Percentiles rank a stretch among this genome's conserved stretches.
These are phyloP conservation scores for Penicillium coprophilum DNA, from an alignment of 495 filamentous ascomycete genomes.

Conservation along the genomic window DNA sequence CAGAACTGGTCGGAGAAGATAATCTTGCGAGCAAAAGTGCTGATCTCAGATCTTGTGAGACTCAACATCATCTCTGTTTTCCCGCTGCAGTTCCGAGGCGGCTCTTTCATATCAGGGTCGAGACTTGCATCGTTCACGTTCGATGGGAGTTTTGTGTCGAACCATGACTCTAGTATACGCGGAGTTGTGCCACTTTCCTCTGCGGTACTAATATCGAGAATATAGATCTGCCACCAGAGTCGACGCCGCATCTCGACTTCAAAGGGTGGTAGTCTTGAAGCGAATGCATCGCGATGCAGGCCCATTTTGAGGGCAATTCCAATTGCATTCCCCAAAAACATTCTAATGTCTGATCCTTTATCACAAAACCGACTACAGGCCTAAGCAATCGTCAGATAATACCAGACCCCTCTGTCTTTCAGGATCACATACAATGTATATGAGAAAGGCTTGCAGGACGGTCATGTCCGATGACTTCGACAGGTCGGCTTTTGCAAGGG, in stretches of 20 bases:
- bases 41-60: conserved; percentile 59
- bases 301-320: conserved; percentile 64
- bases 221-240: conserved; percentile 50
- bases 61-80: conserved; percentile 77
- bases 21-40: conserved; percentile 34
- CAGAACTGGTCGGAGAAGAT: conserved; percentile 28
- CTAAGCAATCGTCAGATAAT: conserved; percentile 13
- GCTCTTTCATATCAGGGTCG: conserved; percentile 53
- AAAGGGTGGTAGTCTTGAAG: background rate
- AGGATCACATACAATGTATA: conserved; percentile 54
- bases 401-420: background rate
- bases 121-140: conserved; percentile 74
- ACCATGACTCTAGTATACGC: conserved; percentile 58
- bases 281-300: background rate
- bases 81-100: conserved; percentile 50
- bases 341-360: conserved; percentile 53
- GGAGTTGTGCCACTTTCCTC: conserved; percentile 74
- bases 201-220: conserved; percentile 65
- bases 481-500: conserved; percentile 61
- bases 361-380: conserved; percentile 53
- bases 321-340: conserved; percentile 59
- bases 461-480: conserved; percentile 62
- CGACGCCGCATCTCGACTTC: background rate
- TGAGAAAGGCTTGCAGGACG: conserved; percentile 66
- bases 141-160: conserved; percentile 60